Evolutionary conservation across 1,139 yeast species (phyloP).

Genomic region (Candida anutae): DNA sequence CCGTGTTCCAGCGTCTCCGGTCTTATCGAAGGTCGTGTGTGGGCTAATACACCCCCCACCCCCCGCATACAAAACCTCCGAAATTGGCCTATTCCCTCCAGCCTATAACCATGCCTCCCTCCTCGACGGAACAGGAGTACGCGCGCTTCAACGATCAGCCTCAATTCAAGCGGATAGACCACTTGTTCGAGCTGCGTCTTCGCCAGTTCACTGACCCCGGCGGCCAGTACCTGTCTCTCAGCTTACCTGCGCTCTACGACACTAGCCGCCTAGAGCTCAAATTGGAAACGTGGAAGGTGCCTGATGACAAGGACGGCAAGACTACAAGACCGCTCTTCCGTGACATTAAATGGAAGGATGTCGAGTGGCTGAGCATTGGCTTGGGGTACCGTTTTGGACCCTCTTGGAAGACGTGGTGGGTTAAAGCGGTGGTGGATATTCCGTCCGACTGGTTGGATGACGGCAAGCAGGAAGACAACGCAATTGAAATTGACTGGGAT

Average conservation of each 20-base stretch:
- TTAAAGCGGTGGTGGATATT: conserved; percentile 54
- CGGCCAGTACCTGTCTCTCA: conserved; percentile 63
- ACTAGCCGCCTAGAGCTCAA: conserved; percentile 42
- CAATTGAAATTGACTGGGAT: conserved; percentile 76
- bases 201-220: conserved; percentile 70
- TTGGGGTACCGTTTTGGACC: conserved; percentile 86
- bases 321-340: conserved; percentile 69
- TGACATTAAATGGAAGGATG: conserved; percentile 43
- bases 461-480: conserved; percentile 31
- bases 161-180: conserved; percentile 74
- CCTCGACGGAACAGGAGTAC: conserved; percentile 13
- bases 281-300: conserved; percentile 57
- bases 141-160: conserved; percentile 51
- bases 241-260: conserved; percentile 80
- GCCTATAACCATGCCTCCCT: conserved; percentile 1
- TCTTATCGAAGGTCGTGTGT: too few species aligned
- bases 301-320: conserved; percentile 37
- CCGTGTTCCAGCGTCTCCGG: too few species aligned
- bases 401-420: conserved; percentile 97
- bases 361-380: conserved; percentile 51
- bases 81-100: not conserved
- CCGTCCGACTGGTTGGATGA: conserved; percentile 52
- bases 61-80: conserved; percentile 3
- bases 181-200: conserved; percentile 68
- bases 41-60: too few species aligned